Evolutionary conservation across 371 early-diverging fungal species (phyloP), one percentile per base, ranked within the genome.

Genomic region (Rhizopus sp.): DNA sequence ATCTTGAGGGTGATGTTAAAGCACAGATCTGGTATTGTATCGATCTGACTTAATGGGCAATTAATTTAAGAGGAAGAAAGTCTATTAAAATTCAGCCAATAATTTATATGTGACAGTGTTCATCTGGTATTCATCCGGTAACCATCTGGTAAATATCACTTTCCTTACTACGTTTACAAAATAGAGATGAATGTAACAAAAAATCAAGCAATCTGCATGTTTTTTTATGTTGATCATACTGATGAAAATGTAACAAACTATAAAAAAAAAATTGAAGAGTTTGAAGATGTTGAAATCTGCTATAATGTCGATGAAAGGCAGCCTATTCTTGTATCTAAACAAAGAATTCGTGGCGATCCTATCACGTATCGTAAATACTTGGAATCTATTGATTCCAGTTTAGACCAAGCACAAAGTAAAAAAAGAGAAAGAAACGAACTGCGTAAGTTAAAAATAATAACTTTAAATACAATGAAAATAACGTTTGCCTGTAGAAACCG

Each of bases 171-270:
- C 7, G n/a, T 41, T 41, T 15, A 42, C n/a, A n/a, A n/a, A n/a
- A n/a, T n/a, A n/a, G n/a, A n/a, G n/a, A 42, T 42, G 4, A 15
- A 42, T 13, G 15, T 42, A 42, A 13, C 52, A 45, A 59, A 34
- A 59, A 30, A 53, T 32, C 47, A 53, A 39, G 53, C 48, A 7
- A 59, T 53, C 17, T 60, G 54, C 42, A 60, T 54, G 54, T 53
- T 54, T 55, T 53, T 55, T 42, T 53, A 54, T 49, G 59, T 60
- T 5, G 54, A 60, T 17, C 41, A 49, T 47, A 53, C 60, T 42
- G 37, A 60, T 31, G 54, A 53, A 55, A 60, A 52, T 32, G 59
- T 53, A 29, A 54, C 38, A 39, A 60, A 48, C 16, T 53, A 60
- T 35, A 60, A 33, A 53, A 53, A 34, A 39, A 32, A 17, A 59